Conservation (phyloP, 1,139 yeast species). For the Debaryomyces fabryi region DNA sequence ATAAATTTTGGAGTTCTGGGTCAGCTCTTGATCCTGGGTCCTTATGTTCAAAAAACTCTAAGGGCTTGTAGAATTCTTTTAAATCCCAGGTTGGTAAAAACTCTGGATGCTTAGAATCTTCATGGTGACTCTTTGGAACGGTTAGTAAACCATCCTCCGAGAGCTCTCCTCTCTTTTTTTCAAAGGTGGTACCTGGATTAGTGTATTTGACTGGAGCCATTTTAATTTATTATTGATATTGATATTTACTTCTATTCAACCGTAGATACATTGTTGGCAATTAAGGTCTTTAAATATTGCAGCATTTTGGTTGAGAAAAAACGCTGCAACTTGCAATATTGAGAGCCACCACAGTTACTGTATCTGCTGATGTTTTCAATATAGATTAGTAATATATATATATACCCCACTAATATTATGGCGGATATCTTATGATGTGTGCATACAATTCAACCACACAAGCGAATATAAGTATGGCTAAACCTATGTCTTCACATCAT, state of each 20-base stretch:
- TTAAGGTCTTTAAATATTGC: background rate
- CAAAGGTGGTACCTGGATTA: background rate
- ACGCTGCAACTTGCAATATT: background rate
- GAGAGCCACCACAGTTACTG: background rate
- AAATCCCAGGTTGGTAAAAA: constrained; percentile 60
- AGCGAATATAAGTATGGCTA: background rate
- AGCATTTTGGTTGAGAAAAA: background rate
- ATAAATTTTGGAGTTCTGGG: constrained; percentile 49
- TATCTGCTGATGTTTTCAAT: background rate
- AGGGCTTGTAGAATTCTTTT: constrained; percentile 42
- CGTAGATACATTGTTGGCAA: background rate
- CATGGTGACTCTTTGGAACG: constrained; percentile 30
- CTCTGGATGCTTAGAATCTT: constrained; percentile 37
- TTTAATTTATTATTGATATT: no score
- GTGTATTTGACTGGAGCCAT: background rate
- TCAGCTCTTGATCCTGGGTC: constrained; percentile 63
- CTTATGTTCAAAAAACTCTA: constrained; percentile 48
- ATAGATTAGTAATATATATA: background rate
- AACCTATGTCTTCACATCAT: background rate
- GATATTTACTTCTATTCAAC: background rate
- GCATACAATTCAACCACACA: background rate
- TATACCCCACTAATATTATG: background rate
- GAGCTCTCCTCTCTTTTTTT: constrained; percentile 5
- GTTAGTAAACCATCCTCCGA: constrained; percentile 33
- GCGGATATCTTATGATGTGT: background rate